phyloP scores from a whole-genome alignment of 116 monocot genomes.

The Cymodocea nodosa region DNA sequence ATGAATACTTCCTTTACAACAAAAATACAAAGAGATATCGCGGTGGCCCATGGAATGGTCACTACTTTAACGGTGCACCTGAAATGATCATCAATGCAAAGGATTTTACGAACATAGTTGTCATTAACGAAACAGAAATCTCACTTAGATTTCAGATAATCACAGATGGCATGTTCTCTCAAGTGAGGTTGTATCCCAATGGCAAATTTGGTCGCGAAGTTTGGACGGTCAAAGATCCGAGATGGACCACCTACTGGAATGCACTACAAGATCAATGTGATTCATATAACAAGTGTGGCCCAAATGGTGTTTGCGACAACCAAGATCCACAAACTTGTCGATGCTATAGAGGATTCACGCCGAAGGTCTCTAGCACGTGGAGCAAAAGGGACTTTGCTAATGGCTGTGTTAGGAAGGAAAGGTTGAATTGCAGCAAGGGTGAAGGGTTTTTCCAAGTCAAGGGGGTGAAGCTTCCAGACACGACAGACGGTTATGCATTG shows the following conservation, averaged over 20 bases:
- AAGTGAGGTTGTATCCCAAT: background rate
- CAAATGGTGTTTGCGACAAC: constrained; percentile 12
- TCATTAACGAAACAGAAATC: background rate
- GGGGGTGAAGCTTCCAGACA: constrained; percentile 11
- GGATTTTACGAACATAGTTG: background rate
- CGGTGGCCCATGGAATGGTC: constrained; percentile 7
- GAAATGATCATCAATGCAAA: background rate
- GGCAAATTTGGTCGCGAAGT: background rate
- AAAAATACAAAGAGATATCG: background rate
- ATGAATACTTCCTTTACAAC: background rate
- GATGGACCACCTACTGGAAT: constrained; percentile 4
- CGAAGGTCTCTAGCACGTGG: constrained; percentile 2
- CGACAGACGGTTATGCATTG: background rate
- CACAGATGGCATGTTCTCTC: background rate
- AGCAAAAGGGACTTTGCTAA: background rate
- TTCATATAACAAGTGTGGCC: constrained; percentile 7
- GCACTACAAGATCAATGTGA: background rate
- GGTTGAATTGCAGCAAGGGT: constrained; percentile 6
- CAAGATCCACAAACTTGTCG: constrained; percentile 5
- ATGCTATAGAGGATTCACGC: constrained; percentile 13
- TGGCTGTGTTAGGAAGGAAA: constrained; percentile 15
- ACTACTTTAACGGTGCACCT: background rate
- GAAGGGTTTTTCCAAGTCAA: constrained; percentile 8
- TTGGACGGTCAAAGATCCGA: background rate
- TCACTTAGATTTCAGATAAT: background rate